Evolutionary conservation across 129 eudicot species (phyloP).

Genomic region (Helianthus annuus): DNA sequence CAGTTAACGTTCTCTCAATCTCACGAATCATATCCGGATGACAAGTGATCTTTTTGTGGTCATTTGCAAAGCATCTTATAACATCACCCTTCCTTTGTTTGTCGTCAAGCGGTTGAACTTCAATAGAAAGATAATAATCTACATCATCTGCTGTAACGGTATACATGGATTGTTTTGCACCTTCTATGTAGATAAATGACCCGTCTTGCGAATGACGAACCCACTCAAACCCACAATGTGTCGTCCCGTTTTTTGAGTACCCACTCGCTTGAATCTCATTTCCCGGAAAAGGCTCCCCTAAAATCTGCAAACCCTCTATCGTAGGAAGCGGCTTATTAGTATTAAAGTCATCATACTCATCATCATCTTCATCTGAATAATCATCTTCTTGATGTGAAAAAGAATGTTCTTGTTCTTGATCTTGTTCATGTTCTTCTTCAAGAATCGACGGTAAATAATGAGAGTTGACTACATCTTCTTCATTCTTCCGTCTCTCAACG

Average conservation of each 20-base stretch:
- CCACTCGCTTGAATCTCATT: conserved; percentile 53
- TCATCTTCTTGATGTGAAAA: conserved; percentile 31
- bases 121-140: conserved; percentile 47
- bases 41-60: conserved; percentile 46
- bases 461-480: conserved; percentile 22
- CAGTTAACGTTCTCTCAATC: conserved; percentile 23
- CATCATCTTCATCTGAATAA: conserved; percentile 30
- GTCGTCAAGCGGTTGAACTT: conserved; percentile 56
- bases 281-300: conserved; percentile 55
- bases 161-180: conserved; percentile 48
- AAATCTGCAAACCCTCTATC: conserved; percentile 49
- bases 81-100: conserved; percentile 44
- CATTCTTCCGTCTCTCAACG: conserved; percentile 14
- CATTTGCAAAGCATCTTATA: conserved; percentile 42
- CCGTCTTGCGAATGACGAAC: conserved; percentile 62
- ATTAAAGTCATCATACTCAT: conserved; percentile 16
- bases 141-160: conserved; percentile 48
- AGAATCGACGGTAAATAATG: conserved; percentile 42
- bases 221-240: conserved; percentile 60
- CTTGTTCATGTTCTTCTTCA: conserved; percentile 39
- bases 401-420: conserved; percentile 8
- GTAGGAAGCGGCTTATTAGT: conserved; percentile 35
- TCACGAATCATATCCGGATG: conserved; percentile 38
- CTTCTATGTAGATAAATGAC: conserved; percentile 50
- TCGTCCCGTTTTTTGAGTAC: conserved; percentile 54